Evolutionary conservation across 768 basidiomycete species (phyloP).

Genomic region (Leccinellum rugosiceps): DNA sequence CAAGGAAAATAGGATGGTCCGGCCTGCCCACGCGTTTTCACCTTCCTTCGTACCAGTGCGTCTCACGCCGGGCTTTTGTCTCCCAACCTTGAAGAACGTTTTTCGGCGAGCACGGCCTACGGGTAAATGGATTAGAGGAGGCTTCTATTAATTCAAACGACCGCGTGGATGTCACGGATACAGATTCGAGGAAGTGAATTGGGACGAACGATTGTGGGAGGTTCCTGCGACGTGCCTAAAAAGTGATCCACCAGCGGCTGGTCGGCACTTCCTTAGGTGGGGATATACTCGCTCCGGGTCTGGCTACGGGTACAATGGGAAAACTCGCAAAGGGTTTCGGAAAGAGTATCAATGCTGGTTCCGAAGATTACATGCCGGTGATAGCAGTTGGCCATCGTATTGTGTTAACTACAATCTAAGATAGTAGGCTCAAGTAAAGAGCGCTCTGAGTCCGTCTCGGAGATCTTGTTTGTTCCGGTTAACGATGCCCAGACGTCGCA

Average conservation of each 20-base stretch:
- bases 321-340: not conserved
- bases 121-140: not conserved
- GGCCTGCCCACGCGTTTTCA: not conserved
- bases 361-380: not conserved
- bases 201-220: too few species aligned
- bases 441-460: too few species aligned
- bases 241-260: too few species aligned
- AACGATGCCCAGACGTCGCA: too few species aligned
- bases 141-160: not conserved
- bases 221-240: too few species aligned
- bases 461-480: too few species aligned
- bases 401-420: too few species aligned
- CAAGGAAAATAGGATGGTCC: not conserved
- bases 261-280: too few species aligned
- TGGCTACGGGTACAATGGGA: not conserved
- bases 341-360: not conserved
- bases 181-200: not conserved
- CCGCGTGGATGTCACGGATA: not conserved
- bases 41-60: not conserved
- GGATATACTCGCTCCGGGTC: too few species aligned
- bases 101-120: not conserved
- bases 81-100: not conserved
- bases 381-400: not conserved
- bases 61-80: not conserved
- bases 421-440: too few species aligned